Evolutionary conservation across 1,284 basidiomycete genomes (phyloP).

Genomic region (Ceratobasidium sp.): DNA sequence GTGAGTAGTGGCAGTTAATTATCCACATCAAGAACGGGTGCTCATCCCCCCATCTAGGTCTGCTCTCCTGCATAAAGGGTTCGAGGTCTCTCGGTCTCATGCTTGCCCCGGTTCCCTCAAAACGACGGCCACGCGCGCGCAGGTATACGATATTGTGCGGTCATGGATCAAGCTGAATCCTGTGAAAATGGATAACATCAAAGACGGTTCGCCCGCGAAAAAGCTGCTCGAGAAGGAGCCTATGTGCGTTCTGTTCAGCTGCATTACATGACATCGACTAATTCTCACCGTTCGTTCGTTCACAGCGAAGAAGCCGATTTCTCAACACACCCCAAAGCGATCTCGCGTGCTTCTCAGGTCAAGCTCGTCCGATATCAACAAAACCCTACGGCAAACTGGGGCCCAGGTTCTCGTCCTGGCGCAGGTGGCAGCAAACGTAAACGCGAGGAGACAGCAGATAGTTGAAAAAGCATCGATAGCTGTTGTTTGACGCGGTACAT

Average conservation of each 20-base stretch:
- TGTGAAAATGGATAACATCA: conserved; percentile 83
- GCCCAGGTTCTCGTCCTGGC: conserved; percentile 62
- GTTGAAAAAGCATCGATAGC: conserved; percentile 24
- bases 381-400: conserved; percentile 94
- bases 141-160: conserved; percentile 85
- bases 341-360: conserved; percentile 66
- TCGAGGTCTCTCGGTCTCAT: conserved; percentile 89
- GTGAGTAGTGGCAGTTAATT: conserved; percentile 60
- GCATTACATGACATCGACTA: conserved; percentile 1
- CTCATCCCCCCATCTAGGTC: conserved; percentile 71
- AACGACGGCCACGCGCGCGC: conserved; percentile 79
- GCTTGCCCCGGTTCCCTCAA: conserved; percentile 90
- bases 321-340: conserved; percentile 71
- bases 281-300: background rate
- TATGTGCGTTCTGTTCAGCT: conserved; percentile 60
- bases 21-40: background rate
- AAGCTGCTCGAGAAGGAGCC: conserved; percentile 72
- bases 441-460: conserved; percentile 28
- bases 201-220: conserved; percentile 74
- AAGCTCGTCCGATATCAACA: conserved; percentile 91
- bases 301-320: conserved; percentile 76
- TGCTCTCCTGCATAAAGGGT: conserved; percentile 87
- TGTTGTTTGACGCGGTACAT: conserved; percentile 23
- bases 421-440: conserved; percentile 31
- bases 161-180: conserved; percentile 81